Percentiles rank a stretch among this genome's conserved stretches.
Evolutionary conservation across 805 yeast species (phyloP).

Genomic region (Myxozyma vanderwaltii): DNA sequence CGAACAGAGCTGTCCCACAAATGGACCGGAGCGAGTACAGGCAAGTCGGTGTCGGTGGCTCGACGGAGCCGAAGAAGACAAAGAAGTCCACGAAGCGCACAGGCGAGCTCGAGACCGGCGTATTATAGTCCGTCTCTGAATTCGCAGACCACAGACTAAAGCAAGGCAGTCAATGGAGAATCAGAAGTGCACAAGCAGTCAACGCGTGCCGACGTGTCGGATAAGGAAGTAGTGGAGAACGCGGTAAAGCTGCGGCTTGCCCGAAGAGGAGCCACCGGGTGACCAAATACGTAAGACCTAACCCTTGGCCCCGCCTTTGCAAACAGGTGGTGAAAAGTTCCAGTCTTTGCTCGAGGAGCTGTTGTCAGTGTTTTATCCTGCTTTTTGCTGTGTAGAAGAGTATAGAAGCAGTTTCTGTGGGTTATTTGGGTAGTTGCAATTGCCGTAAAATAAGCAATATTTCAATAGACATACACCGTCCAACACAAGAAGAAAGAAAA

Average conservation of each 20-base stretch:
- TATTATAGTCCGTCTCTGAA: not conserved
- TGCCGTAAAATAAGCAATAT: too few species aligned
- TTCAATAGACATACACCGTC: too few species aligned
- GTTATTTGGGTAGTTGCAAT: too few species aligned
- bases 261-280: not conserved
- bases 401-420: too few species aligned
- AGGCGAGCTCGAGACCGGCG: conserved; percentile 20
- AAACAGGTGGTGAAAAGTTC: not conserved
- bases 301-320: conserved; percentile 5
- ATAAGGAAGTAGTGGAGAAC: not conserved
- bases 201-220: not conserved
- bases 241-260: not conserved
- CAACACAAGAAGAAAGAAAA: too few species aligned
- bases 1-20: not conserved
- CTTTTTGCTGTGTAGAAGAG: too few species aligned
- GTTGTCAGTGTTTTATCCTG: not conserved
- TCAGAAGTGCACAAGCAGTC: too few species aligned
- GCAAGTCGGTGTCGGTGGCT: conserved; percentile 5
- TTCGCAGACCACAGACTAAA: too few species aligned
- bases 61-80: not conserved
- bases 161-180: too few species aligned
- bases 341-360: too few species aligned
- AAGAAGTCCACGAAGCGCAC: conserved; percentile 6
- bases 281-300: not conserved
- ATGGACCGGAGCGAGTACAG: not conserved